phyloP scores from a whole-genome alignment of 1,139 yeast species.

The Wickerhamomyces sp. region DNA sequence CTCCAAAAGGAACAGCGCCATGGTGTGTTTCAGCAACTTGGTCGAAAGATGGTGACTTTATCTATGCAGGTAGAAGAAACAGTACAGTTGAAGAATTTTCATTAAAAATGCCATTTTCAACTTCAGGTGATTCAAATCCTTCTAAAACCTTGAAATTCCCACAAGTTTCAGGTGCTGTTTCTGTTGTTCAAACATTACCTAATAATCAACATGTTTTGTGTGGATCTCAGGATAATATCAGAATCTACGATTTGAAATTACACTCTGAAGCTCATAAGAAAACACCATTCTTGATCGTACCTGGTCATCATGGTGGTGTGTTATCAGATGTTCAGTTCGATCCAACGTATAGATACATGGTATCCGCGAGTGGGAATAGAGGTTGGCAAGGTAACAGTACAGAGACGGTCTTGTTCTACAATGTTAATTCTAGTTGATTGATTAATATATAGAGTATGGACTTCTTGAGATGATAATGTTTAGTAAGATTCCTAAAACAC shows the following conservation, averaged over 20 bases:
- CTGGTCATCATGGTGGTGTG: slow-evolving; percentile 65
- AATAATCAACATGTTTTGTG: slow-evolving; percentile 74
- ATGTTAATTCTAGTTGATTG: slow-evolving; percentile 36
- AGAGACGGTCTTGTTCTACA: slow-evolving; percentile 77
- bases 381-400: slow-evolving; percentile 90
- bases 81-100: slow-evolving; percentile 85
- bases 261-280: slow-evolving; percentile 35
- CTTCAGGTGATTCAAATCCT: slow-evolving; percentile 40
- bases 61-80: slow-evolving; percentile 86
- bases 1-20: slow-evolving; percentile 73
- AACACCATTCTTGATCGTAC: slow-evolving; percentile 49
- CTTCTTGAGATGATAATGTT: slow-evolving; percentile 12
- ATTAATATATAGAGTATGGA: slow-evolving; percentile 14
- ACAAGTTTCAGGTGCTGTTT: slow-evolving; percentile 85
- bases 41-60: slow-evolving; percentile 76
- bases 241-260: slow-evolving; percentile 71
- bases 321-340: slow-evolving; percentile 70
- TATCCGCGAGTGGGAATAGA: slow-evolving; percentile 89
- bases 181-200: slow-evolving; percentile 76
- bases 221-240: slow-evolving; percentile 85
- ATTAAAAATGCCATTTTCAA: slow-evolving; percentile 47
- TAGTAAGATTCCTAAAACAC: slow-evolving; percentile 9
- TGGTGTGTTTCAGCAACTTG: slow-evolving; percentile 95
- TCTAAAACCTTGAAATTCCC: slow-evolving; percentile 70
- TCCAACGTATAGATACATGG: slow-evolving; percentile 80